A percentile compares a stretch with the other conserved stretches of the same genome.
Conservation (phyloP, 331 rosid species). For the Rhamnella rubrinervis region DNA sequence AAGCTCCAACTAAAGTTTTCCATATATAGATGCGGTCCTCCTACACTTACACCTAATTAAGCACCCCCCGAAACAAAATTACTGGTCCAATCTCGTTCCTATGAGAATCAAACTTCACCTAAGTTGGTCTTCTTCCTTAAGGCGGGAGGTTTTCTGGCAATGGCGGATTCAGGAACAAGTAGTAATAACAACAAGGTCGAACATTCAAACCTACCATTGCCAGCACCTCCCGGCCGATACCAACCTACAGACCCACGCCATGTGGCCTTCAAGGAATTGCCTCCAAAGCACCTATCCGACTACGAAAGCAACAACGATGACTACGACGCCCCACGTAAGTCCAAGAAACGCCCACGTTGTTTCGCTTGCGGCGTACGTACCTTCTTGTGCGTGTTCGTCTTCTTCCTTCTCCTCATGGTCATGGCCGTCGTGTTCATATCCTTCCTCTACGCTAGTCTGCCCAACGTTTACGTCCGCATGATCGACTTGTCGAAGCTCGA, state of each 20-base stretch:
- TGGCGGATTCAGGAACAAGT: conserved; percentile 3
- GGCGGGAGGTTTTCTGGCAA: neutral
- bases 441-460: conserved; percentile 20
- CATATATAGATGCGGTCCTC: conserved; percentile 8
- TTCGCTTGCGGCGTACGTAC: conserved; percentile 26
- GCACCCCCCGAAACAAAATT: too few species aligned
- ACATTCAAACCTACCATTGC: too few species aligned
- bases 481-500: conserved; percentile 20
- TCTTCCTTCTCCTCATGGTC: conserved; percentile 24
- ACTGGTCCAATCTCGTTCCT: too few species aligned
- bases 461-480: conserved; percentile 14
- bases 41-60: neutral
- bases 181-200: too few species aligned
- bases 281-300: conserved; percentile 1
- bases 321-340: neutral
- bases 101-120: too few species aligned
- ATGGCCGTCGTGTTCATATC: conserved; percentile 5
- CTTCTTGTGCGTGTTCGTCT: conserved; percentile 17
- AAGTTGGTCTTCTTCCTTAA: too few species aligned
- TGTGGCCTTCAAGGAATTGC: conserved; percentile 5
- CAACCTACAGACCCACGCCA: neutral
- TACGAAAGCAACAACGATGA: neutral
- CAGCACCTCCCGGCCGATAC: neutral
- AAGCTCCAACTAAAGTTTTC: neutral
- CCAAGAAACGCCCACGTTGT: conserved; percentile 3